Evolutionary conservation across 305 asterid species (phyloP).

Genomic region (Solanum chacoense): DNA sequence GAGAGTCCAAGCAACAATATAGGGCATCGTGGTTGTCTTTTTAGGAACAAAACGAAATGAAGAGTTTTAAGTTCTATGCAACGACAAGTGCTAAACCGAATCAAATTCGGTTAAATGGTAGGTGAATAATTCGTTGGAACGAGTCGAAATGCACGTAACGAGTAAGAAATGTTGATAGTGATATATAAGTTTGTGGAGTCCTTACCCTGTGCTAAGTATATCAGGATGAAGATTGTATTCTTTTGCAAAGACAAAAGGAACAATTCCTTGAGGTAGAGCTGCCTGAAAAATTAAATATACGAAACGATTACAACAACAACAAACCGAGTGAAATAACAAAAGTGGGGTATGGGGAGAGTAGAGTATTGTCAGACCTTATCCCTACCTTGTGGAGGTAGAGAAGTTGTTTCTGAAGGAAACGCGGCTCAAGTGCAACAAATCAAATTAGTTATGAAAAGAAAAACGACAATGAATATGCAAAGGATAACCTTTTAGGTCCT

Average conservation of each 20-base stretch:
- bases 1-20: not conserved
- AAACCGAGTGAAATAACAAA: not conserved
- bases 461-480: not conserved
- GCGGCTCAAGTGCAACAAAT: not conserved
- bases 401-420: not conserved
- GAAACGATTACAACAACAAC: not conserved
- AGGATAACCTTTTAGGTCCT: not conserved
- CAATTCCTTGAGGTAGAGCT: slow-evolving; percentile 92
- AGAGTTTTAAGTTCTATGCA: not conserved
- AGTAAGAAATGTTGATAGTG: not conserved
- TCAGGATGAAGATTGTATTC: slow-evolving; percentile 90
- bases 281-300: slow-evolving; percentile 33
- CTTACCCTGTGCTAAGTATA: slow-evolving; percentile 89
- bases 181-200: not conserved
- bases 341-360: not conserved
- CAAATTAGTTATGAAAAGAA: not conserved
- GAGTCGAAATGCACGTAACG: not conserved
- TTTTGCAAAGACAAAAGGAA: slow-evolving; percentile 86
- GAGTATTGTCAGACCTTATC: not conserved
- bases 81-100: not conserved
- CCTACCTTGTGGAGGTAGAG: not conserved
- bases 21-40: not conserved
- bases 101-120: not conserved
- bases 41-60: not conserved
- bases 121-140: not conserved